Evolutionary conservation across 2,329 filamentous ascomycete species (phyloP).

Genomic region (Trichoderma hamatum): DNA sequence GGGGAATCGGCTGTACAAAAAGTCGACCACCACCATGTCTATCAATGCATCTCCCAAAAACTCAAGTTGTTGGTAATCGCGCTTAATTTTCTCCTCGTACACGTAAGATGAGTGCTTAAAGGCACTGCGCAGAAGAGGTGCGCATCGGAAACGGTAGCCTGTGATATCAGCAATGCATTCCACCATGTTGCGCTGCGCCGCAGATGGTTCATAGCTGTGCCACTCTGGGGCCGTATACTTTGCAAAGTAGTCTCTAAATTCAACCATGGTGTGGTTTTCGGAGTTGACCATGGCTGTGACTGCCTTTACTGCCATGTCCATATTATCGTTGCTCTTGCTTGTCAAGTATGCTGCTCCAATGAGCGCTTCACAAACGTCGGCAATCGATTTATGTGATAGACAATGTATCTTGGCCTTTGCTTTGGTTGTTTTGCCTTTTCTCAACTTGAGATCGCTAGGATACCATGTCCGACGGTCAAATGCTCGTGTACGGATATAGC

Average conservation of each 20-base stretch:
- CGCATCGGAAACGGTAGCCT: slow-evolving; percentile 69
- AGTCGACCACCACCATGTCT: slow-evolving; percentile 82
- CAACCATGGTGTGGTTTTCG: slow-evolving; percentile 67
- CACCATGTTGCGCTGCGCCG: slow-evolving; percentile 69
- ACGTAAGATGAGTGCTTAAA: slow-evolving; percentile 88
- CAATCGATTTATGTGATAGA: slow-evolving; percentile 85
- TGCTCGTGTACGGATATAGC: slow-evolving; percentile 79
- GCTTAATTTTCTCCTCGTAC: slow-evolving; percentile 68
- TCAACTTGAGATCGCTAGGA: slow-evolving; percentile 69
- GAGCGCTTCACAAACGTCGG: slow-evolving; percentile 91
- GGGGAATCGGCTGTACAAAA: slow-evolving; percentile 77
- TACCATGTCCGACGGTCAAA: slow-evolving; percentile 91
- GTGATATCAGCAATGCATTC: slow-evolving; percentile 61
- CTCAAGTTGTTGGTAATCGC: slow-evolving; percentile 87
- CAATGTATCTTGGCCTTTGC: slow-evolving; percentile 64
- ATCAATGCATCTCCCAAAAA: slow-evolving; percentile 89
- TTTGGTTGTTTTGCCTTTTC: slow-evolving; percentile 67
- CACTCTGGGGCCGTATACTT: slow-evolving; percentile 72
- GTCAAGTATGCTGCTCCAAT: slow-evolving; percentile 81
- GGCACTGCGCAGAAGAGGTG: slow-evolving; percentile 77
- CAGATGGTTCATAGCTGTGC: slow-evolving; percentile 64
- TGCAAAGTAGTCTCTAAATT: slow-evolving; percentile 73
- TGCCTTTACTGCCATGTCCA: slow-evolving; percentile 62
- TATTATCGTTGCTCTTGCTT: slow-evolving; percentile 42
- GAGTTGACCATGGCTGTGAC: slow-evolving; percentile 72